Base-by-base conservation (phyloP, 371 early-diverging fungal genomes). In the Rhizomucor pusillus region DNA sequence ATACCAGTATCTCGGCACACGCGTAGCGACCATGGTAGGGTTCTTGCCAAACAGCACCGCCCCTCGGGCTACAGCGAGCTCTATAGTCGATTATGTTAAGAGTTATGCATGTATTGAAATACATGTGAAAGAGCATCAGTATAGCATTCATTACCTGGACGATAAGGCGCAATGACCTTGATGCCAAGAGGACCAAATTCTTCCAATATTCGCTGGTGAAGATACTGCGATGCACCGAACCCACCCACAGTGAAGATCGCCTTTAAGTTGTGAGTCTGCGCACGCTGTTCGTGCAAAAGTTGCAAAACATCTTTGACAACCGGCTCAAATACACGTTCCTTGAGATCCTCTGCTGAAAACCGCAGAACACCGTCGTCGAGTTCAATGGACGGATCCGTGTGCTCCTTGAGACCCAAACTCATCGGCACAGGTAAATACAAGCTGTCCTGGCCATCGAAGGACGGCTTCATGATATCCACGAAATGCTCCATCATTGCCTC, bases 361-460 rank as follows among this genome's bases (percentile, higher is more conserved):
- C 56, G 49, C 44, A 77, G 56, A 0, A 54, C 47, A 20, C 74
- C 74, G 45, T 71, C 77, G 39, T 65, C 66, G 18, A 77, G 45
- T 4, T 73, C 84, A 54, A 82, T 73, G 0, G 74, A 64, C 22
- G 65, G 62, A 23, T 77, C 67, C 2, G 74, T 74, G 22, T 72
- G 62, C 14, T 72, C 69, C 7, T 67, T 62, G 12, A 76, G 50
- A 12, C 77, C 80, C 40, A 75, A 65, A 19, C 66, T 71, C 53
- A 80, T 77, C 12, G 82, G 77, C 12, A 82, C 48, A 22, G 69
- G 60, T 57, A 78, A 43, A 50, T 72, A 78, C 14, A 73, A 60
- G 41, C 75, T 80, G 24, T 82, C 82, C 1, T 73, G 70, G 6
- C 80, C 80, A 54, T 82, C 82, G 56, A 82, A 80, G 12, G 67